Evolutionary conservation across 371 early-diverging fungal species (phyloP).

Genomic region (Lichtheimia corymbifera): DNA sequence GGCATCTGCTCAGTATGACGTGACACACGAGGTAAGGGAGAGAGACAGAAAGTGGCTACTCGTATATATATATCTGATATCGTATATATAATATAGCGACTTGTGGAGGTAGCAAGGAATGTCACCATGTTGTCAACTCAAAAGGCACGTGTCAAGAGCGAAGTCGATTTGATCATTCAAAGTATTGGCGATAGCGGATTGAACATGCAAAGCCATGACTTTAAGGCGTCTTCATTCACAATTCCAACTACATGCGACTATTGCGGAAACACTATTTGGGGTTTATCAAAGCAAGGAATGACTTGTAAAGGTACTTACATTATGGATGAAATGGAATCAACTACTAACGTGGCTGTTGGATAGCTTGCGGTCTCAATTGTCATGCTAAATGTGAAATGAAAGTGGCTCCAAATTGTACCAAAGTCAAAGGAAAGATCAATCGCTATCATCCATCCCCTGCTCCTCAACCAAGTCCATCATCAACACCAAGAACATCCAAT

Average conservation of each 20-base stretch:
- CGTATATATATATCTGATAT: neutral
- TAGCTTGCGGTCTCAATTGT: conserved; percentile 82
- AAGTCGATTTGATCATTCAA: conserved; percentile 56
- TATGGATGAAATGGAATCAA: neutral
- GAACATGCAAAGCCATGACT: conserved; percentile 63
- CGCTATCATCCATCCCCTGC: conserved; percentile 33
- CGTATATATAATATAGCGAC: conserved; percentile 25
- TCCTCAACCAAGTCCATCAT: conserved; percentile 15
- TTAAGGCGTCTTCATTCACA: conserved; percentile 74
- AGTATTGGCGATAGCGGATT: conserved; percentile 62
- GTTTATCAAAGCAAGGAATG: conserved; percentile 75
- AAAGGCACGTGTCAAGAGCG: conserved; percentile 51
- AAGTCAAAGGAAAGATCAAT: conserved; percentile 60
- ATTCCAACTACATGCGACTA: conserved; percentile 83
- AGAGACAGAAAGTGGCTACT: too few species aligned
- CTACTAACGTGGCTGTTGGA: neutral
- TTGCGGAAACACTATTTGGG: conserved; percentile 76
- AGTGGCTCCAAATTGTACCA: conserved; percentile 75
- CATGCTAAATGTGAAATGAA: conserved; percentile 88
- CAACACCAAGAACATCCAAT: conserved; percentile 4
- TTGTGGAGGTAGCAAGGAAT: conserved; percentile 49
- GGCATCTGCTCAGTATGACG: conserved; percentile 34
- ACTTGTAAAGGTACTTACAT: conserved; percentile 61
- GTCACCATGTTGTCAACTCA: conserved; percentile 57
- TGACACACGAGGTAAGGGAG: conserved; percentile 38